These are phyloP conservation scores for Pichia sp. DNA, from an alignment of 1,139 yeast genomes.

Conservation along the genomic window DNA sequence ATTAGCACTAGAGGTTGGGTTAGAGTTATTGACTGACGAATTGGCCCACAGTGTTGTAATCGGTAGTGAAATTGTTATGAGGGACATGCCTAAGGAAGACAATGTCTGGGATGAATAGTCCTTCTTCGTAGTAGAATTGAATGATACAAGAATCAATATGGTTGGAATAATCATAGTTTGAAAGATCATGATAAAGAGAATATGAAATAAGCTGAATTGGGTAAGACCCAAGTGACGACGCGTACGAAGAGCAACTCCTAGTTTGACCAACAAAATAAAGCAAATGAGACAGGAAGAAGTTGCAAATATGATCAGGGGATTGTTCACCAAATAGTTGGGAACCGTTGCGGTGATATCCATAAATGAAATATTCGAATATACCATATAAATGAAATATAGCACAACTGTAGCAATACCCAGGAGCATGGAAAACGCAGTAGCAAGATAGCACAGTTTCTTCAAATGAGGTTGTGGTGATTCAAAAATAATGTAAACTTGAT, in stretches of 20 bases:
- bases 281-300: slow-evolving; percentile 60
- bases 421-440: slow-evolving; percentile 33
- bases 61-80: slow-evolving; percentile 59
- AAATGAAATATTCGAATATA: slow-evolving; percentile 28
- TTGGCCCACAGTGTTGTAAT: slow-evolving; percentile 82
- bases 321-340: slow-evolving; percentile 29
- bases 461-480: slow-evolving; percentile 35
- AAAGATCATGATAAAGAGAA: slow-evolving; percentile 68
- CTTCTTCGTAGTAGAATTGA: slow-evolving; percentile 11
- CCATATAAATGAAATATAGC: slow-evolving; percentile 42
- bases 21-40: slow-evolving; percentile 19
- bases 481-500: slow-evolving; percentile 67
- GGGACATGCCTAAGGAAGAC: slow-evolving; percentile 23
- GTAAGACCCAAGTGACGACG: slow-evolving; percentile 70
- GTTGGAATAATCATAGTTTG: slow-evolving; percentile 82
- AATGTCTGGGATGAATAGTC: slow-evolving; percentile 16
- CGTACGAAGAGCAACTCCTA: slow-evolving; percentile 57
- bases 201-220: slow-evolving; percentile 77
- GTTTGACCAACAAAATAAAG: slow-evolving; percentile 49
- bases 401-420: slow-evolving; percentile 45
- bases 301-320: slow-evolving; percentile 57
- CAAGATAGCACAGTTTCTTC: slow-evolving; percentile 30
- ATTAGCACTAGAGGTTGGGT: slow-evolving; percentile 19
- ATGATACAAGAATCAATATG: slow-evolving; percentile 31
- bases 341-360: slow-evolving; percentile 23